Evolutionary conservation across 257 asterid genomes (phyloP), one percentile per base, ranked within the genome.

Genomic region (Fraxinus quadrangulata): DNA sequence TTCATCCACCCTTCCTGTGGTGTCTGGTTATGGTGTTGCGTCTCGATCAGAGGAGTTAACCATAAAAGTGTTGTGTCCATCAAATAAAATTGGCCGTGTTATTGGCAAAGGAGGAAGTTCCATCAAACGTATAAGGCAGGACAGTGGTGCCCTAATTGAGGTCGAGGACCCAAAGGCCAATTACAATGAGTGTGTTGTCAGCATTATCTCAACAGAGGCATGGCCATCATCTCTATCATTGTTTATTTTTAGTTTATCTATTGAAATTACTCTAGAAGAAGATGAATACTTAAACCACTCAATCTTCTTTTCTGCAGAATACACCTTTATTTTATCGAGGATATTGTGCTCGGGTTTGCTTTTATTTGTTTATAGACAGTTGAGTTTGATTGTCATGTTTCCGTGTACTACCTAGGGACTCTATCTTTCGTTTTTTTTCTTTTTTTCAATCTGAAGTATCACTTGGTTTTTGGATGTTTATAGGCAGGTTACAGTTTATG

Each of bases 81-180:
- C 93, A 73, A 84, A 81, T 75, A 90, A 86, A 86, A 88, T 94
- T 80, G 98, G 99, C 21, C 98, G 96, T 72, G 94, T 94, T 73
- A 94, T 94, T 83, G 99, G 99, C 56, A 94, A 90, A 83, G 96
- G 96, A 49, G 99, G 99, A 75, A 84, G 83, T 77, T 87, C 93
- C 40, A 94, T 94, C 79, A 91, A 85, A 85, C 82, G 87, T 78
- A 85, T 94, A 78, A 79, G 97, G 80, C 99, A 90, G 81, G 96
- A 89, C 72, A 92, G 90, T 78, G 97, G 99, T 82, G 97, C 98
- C 79, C 92, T 89, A 81, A 82, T 94, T 81, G 99, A 94, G 80
- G 95, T 91, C 84, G 92, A 89, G 9, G 98, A 92, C 86, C 88
- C 84, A 71, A 93, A 88, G 84, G 67, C 92, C 76, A 87, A 81